Evolutionary conservation across 2,329 filamentous ascomycete species (phyloP).

Genomic region (Hypomyces perniciosus): DNA sequence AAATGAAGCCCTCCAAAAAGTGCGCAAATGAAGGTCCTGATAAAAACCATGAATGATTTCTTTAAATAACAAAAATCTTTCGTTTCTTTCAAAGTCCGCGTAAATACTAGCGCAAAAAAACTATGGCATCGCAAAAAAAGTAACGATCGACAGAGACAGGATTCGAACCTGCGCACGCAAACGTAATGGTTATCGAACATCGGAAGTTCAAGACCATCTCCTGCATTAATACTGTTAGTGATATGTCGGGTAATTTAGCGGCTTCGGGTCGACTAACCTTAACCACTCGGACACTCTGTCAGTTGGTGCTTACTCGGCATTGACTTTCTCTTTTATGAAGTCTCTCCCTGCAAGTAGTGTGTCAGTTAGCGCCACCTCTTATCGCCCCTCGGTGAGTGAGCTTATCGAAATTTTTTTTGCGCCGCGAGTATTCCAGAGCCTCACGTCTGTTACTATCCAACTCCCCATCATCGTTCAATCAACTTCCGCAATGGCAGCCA

Average conservation of each 20-base stretch:
- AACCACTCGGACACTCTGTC: conserved; percentile 4
- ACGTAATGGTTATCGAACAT: not conserved
- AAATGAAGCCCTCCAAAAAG: too few species aligned
- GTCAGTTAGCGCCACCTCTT: not conserved
- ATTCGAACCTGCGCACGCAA: conserved; percentile 1
- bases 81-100: too few species aligned
- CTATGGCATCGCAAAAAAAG: too few species aligned
- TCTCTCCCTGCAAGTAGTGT: too few species aligned
- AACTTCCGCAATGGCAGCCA: conserved; percentile 44
- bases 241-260: too few species aligned
- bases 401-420: conserved; percentile 8
- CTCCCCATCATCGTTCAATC: not conserved
- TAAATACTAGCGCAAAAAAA: too few species aligned
- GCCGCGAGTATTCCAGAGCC: not conserved
- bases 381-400: conserved; percentile 14
- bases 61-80: too few species aligned
- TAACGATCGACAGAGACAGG: conserved; percentile 1
- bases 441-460: not conserved
- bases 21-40: too few species aligned
- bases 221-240: not conserved
- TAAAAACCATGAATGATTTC: too few species aligned
- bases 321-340: too few species aligned
- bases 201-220: not conserved
- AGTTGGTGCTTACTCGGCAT: not conserved
- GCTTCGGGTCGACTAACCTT: not conserved